Evolutionary conservation across 345 rosid species (phyloP).

Genomic region (Trapa bicornis): DNA sequence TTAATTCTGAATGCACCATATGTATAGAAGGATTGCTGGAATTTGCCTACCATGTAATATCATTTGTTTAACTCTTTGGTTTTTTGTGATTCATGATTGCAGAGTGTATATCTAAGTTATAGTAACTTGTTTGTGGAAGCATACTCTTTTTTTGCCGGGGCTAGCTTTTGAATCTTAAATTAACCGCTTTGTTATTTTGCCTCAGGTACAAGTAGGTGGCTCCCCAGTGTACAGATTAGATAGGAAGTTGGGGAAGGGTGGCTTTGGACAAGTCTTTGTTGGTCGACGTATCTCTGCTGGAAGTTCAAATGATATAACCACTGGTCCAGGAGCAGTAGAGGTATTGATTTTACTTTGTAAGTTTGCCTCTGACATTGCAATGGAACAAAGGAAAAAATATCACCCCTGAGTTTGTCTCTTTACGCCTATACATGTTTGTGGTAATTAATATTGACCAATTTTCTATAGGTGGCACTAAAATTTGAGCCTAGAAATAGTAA

Average conservation of each 20-base stretch:
- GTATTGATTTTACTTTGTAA: conserved; percentile 8
- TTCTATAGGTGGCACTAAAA: conserved; percentile 75
- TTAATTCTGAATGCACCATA: too few relatives aligned
- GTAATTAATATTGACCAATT: not conserved
- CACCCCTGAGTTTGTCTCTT: not conserved
- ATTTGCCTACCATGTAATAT: not conserved
- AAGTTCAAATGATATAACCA: conserved; percentile 15
- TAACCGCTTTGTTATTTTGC: not conserved
- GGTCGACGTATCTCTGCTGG: conserved; percentile 42
- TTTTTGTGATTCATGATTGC: not conserved
- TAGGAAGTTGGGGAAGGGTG: conserved; percentile 60
- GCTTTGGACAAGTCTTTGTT: conserved; percentile 69
- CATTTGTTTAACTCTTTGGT: too few relatives aligned
- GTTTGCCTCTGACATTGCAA: not conserved
- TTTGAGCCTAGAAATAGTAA: conserved; percentile 88
- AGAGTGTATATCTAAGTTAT: not conserved
- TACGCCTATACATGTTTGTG: not conserved
- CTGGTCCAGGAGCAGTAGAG: conserved; percentile 35
- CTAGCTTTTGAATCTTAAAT: not conserved
- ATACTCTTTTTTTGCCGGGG: not conserved
- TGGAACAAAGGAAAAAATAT: not conserved
- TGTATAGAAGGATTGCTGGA: too few relatives aligned
- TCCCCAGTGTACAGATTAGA: conserved; percentile 47
- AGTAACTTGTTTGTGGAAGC: not conserved
- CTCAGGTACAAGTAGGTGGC: conserved; percentile 46